Evolutionary conservation across 2,329 filamentous ascomycete genomes (phyloP), one percentile per base, ranked within the genome.

Genomic region (Escovopsis sp.): DNA sequence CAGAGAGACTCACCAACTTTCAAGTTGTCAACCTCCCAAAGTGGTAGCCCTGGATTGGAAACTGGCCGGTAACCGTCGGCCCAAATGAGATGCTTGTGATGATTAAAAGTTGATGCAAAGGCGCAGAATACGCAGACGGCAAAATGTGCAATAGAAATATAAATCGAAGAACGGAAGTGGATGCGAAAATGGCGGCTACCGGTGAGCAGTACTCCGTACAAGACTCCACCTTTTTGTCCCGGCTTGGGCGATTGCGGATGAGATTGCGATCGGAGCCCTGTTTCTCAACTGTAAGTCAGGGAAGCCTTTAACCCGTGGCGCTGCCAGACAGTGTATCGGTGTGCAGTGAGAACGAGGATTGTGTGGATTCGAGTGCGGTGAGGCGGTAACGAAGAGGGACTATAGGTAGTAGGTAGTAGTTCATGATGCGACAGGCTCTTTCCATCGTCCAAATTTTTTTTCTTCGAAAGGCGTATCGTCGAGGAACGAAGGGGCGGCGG

Each of bases 321-420:
- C 20, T 20, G 34, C 14, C 20, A 36, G 15, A 10, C 3, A 12
- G 34, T 16, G 20, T 20, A 20, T 6, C 15, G 33, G 15, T 35
- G 33, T 35, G 33, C 13, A 14, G 33, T 14, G 33, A 35, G 36
- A 44, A 45, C 47, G 46, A 43, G 47, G 45, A 47, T 40, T 38
- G 34, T 37, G 34, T 11, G 11, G 9, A 14, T 37, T 35, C 25
- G 33, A 41, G 39, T 34, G 46, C 39, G 42, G 45, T 35, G 43
- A 45, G 43, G 46, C 47, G 47, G 47, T 54, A 51, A 57, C 53
- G 53, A 56, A 57, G 63, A 61, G 59, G 58, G 55, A 57, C 52
- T 49, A n/a, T n/a, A n/a, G n/a, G n/a, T n/a, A n/a, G n/a, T n/a
- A n/a, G n/a, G n/a, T n/a, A 20, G 20, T 20, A 20, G 2, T 30